Percentiles rank a stretch among this genome's conserved stretches.
These are phyloP conservation scores for Helicostylum pulchrum DNA, from an alignment of 192 early-diverging fungal genomes.

Conservation along the genomic window DNA sequence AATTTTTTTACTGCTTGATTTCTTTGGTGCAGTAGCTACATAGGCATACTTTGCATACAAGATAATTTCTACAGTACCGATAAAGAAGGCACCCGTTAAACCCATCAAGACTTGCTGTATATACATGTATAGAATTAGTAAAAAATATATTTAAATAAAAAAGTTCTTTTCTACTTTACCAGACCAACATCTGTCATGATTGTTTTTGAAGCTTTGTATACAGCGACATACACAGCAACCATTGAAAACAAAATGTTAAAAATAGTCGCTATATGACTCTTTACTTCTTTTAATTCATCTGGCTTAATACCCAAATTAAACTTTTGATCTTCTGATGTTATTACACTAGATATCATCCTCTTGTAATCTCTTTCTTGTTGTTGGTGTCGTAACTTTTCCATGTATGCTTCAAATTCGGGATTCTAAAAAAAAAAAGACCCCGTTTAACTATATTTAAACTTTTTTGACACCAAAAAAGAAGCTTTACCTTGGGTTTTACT, in stretches of 20 bases:
- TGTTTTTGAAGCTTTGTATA: slow-evolving; percentile 19
- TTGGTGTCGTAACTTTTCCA: slow-evolving; percentile 17
- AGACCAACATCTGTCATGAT: slow-evolving; percentile 18
- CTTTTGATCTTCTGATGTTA: slow-evolving; percentile 20
- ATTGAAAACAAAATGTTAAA: slow-evolving; percentile 27
- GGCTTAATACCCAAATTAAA: background rate
- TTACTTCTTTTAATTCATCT: slow-evolving; percentile 22
- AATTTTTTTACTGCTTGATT: background rate
- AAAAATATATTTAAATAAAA: background rate
- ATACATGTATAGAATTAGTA: background rate
- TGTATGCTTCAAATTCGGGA: slow-evolving; percentile 26
- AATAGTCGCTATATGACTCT: slow-evolving; percentile 23
- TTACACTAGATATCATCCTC: slow-evolving; percentile 15
- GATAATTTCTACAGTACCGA: slow-evolving; percentile 23
- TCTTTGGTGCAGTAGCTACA: too few relatives aligned
- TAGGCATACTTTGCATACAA: slow-evolving; percentile 21
- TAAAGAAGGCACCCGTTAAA: slow-evolving; percentile 22
- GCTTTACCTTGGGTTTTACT: slow-evolving; percentile 9
- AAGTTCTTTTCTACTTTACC: slow-evolving; percentile 3
- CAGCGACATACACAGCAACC: slow-evolving; percentile 25
- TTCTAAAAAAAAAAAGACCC: slow-evolving; percentile 15
- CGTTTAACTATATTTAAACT: background rate
- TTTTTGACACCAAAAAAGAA: background rate
- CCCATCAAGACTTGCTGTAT: slow-evolving; percentile 18
- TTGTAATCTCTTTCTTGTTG: slow-evolving; percentile 18